Base-by-base conservation (phyloP, 2,329 filamentous ascomycete species). In the Orbilia blumenaviensis region DNA sequence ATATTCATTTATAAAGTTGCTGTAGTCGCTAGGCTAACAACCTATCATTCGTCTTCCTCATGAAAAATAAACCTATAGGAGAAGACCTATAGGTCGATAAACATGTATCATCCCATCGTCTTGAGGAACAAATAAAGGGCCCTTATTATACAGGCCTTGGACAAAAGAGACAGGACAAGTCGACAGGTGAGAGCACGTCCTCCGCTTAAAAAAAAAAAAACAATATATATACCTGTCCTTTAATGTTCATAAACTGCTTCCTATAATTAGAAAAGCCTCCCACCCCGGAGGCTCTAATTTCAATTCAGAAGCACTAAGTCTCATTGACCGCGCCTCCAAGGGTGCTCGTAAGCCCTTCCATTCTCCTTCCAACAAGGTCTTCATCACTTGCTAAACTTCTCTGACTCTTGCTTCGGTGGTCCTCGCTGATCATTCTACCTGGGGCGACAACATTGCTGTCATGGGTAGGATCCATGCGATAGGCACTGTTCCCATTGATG, bases 361-460 rank as follows among this genome's bases (percentile, higher is more conserved):
- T 88, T 36, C 86, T 83, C 38, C 87, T 82, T 36, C 85, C 85
- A 21, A 89, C 80, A 36, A 89, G 79, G 82, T 89, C 87, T 78
- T 88, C 87, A 76, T 87, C 85, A 75, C 86, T 88, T 3, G 85
- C 86, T 72, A 88, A 80, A 76, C 86, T 87, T 32, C 84, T 83
- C 77, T 87, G 82, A 79, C 86, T 88, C 63, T 84, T 83, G 32
- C 84, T 82, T 34, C 83, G 82, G 66, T 80, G 75, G 34, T 77
- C 75, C 41, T 75, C 66, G 16, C 38, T 63, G 18, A 77, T 68
- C 67, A 69, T 72, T 18, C 75, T 66, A 1, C 54, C 46, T 1
- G 36, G 41, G 7, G 42, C 52, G 23, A 69, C 63, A 10, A 73
- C 63, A 34, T 75, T 77, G 36, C 68, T 69, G 38, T 62, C 75